Conservation (phyloP, 2,329 filamentous ascomycete genomes). For the Paecilomyces fulvus region DNA sequence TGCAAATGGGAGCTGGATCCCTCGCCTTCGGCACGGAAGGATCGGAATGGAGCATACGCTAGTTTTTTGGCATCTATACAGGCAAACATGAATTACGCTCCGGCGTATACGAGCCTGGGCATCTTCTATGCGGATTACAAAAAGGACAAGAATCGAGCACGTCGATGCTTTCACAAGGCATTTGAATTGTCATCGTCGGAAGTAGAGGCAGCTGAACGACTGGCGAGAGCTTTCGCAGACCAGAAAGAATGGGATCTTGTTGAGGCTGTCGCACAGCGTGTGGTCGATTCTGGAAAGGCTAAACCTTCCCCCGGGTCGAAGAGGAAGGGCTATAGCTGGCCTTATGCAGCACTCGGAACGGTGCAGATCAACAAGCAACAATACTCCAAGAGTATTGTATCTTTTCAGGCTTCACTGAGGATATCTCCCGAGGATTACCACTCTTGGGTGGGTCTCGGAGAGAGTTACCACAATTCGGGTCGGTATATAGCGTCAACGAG, state of each 20-base stretch:
- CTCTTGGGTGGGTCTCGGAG: slow-evolving; percentile 92
- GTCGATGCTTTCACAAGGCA: slow-evolving; percentile 93
- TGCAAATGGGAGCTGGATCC: slow-evolving; percentile 80
- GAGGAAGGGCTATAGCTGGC: slow-evolving; percentile 90
- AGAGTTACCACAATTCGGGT: slow-evolving; percentile 92
- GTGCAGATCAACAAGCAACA: slow-evolving; percentile 93
- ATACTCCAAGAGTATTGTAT: slow-evolving; percentile 78
- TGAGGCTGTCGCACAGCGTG: slow-evolving; percentile 80
- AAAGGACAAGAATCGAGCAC: slow-evolving; percentile 74
- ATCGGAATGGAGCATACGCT: slow-evolving; percentile 71
- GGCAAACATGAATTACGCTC: slow-evolving; percentile 77
- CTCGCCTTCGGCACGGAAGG: slow-evolving; percentile 65
- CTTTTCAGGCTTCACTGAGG: slow-evolving; percentile 80
- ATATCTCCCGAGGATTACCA: slow-evolving; percentile 83
- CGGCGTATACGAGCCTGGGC: slow-evolving; percentile 84
- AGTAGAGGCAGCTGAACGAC: slow-evolving; percentile 73
- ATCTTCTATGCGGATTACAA: slow-evolving; percentile 87
- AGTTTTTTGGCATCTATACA: slow-evolving; percentile 78
- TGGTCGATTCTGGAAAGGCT: slow-evolving; percentile 90
- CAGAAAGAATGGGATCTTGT: slow-evolving; percentile 94
- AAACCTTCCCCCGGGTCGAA: slow-evolving; percentile 87
- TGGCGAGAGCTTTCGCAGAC: slow-evolving; percentile 79
- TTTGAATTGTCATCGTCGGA: slow-evolving; percentile 87
- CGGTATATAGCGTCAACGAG: slow-evolving; percentile 90
- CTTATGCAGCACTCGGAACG: slow-evolving; percentile 84